Evolutionary conservation across 805 yeast genomes (phyloP), one percentile per base, ranked within the genome.

Genomic region (Jamesozyma piceae): DNA sequence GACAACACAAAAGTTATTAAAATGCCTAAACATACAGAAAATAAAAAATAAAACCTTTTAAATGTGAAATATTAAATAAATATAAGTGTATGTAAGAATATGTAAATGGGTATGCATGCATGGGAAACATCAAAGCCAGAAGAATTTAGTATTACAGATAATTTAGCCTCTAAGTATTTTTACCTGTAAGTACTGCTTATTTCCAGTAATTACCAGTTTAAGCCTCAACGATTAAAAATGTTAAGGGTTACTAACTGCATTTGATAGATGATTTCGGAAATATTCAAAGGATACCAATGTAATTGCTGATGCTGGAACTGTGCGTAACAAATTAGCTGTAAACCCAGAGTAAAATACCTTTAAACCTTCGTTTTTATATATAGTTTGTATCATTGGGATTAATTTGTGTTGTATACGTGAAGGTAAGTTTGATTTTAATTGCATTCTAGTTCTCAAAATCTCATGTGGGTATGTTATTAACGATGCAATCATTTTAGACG

Each of bases 221-320:
- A n/a, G n/a, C n/a, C n/a, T n/a, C n/a, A n/a, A n/a, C n/a, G n/a
- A n/a, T n/a, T n/a, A n/a, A n/a, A n/a, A n/a, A n/a, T 8, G 28
- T 24, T 11, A 24, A 6, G 28, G 28, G 10, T 11, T 24, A 24
- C 11, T 24, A 8, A 24, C 28, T 24, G 11, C 6, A 24, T 32
- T 28, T 10, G 37, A 15, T 24, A 47, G 24, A 21, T 43, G 31
- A 32, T 72, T 69, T 58, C 77, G 78, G 60, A 82, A 74, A 59
- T 81, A 82, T 58, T 92, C 98, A 62, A 85, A 92, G 24, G 95
- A 84, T 9, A 90, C 88, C 52, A 92, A 69, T 2, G 98, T 92
- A n/a, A 90, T 86, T 1, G 97, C 97, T 52, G 88, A 77, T 1
- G 96, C 89, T 3, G 98, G 98, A 0, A 90, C 86, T 0, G 98